Percentiles rank a stretch among this genome's conserved stretches.
These are phyloP conservation scores for Sparassis latifolia DNA, from an alignment of 1,284 basidiomycete species.

Conservation along the genomic window DNA sequence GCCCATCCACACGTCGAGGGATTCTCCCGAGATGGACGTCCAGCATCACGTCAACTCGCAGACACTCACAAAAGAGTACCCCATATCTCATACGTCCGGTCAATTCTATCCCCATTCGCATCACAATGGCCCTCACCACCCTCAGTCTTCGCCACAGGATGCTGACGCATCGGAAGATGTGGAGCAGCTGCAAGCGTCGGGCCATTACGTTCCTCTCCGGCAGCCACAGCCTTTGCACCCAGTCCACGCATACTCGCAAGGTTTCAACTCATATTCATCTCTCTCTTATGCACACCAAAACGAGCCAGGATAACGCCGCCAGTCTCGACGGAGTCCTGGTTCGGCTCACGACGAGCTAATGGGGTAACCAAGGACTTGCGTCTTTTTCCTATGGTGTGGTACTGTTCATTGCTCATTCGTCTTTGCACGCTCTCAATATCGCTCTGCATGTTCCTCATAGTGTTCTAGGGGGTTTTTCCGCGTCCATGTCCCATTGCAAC, in stretches of 20 bases:
- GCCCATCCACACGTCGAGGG: constrained; percentile 16
- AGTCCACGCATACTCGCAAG: constrained; percentile 2
- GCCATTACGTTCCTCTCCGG: constrained; percentile 1
- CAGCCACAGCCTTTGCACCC: constrained; percentile 10
- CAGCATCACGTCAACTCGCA: neutral
- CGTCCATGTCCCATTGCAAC: too few species aligned
- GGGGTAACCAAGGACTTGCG: too few species aligned
- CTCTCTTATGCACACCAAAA: neutral
- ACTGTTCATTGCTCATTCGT: too few species aligned
- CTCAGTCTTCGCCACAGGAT: neutral
- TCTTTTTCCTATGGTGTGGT: too few species aligned
- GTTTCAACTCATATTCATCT: constrained; percentile 2
- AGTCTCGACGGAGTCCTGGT: too few species aligned
- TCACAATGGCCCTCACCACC: neutral
- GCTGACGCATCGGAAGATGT: neutral
- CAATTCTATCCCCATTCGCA: neutral
- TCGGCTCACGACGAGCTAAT: too few species aligned
- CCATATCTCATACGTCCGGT: neutral
- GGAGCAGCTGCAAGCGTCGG: neutral
- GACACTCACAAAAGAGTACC: neutral
- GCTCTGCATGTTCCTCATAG: too few species aligned
- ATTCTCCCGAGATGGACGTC: constrained; percentile 4
- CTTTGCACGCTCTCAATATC: too few species aligned
- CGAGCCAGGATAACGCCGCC: neutral
- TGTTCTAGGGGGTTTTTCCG: too few species aligned